A percentile compares a stretch with the other conserved stretches of the same genome.
Conservation (phyloP, 345 rosid species). For the Rhizophora mangle region DNA sequence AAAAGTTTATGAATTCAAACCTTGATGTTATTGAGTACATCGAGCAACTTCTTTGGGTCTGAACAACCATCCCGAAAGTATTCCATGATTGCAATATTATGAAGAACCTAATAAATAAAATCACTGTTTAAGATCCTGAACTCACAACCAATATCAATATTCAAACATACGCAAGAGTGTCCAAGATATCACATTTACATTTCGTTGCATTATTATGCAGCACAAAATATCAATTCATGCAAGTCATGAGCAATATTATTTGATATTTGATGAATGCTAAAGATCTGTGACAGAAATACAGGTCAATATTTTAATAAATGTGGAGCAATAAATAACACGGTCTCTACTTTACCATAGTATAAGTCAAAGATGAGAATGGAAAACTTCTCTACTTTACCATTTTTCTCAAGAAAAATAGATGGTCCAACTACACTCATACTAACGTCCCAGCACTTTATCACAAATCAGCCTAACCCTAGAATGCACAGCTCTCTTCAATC, state of each 20-base stretch:
- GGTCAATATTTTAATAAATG: too few species aligned
- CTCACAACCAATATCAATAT: too few species aligned
- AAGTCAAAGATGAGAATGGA: not conserved
- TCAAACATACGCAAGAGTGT: too few species aligned
- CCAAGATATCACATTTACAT: not conserved
- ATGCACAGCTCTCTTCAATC: too few species aligned
- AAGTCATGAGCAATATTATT: too few species aligned
- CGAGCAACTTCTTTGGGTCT: conserved; percentile 67
- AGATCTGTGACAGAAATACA: too few species aligned
- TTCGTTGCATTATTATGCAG: not conserved
- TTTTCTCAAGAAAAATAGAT: not conserved
- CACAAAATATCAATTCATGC: too few species aligned
- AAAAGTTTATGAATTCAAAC: conserved; percentile 30
- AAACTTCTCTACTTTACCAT: not conserved
- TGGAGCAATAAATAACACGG: not conserved
- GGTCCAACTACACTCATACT: not conserved
- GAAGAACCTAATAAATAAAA: conserved; percentile 53
- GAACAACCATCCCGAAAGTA: conserved; percentile 70
- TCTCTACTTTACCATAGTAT: not conserved
- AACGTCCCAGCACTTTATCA: not conserved
- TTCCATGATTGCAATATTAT: conserved; percentile 83
- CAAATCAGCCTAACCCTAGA: not conserved
- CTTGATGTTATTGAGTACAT: conserved; percentile 66
- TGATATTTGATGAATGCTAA: too few species aligned
- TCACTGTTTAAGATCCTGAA: not conserved